phyloP scores from a whole-genome alignment of 805 yeast species.

The Wickerhamomyces rabaulensis region DNA sequence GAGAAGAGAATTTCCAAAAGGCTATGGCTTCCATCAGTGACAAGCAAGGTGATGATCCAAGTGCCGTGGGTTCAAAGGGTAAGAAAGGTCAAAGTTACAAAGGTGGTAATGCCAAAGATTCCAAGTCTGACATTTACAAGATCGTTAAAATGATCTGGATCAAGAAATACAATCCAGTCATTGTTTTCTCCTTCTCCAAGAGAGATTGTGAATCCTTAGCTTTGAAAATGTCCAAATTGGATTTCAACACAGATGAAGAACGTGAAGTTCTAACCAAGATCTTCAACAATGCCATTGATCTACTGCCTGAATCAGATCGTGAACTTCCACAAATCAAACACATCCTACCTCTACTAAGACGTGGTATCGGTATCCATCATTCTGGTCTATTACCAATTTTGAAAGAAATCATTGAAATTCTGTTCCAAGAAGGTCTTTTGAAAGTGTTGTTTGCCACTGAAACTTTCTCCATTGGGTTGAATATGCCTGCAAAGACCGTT shows the following conservation, averaged over 20 bases:
- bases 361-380: conserved; percentile 99
- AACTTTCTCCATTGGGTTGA: conserved; percentile 95
- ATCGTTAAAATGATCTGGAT: conserved; percentile 98
- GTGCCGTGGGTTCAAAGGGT: conserved; percentile 51
- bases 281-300: conserved; percentile 81
- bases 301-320: conserved; percentile 85
- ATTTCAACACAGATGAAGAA: conserved; percentile 91
- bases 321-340: conserved; percentile 93
- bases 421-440: conserved; percentile 93
- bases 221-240: conserved; percentile 90
- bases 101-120: conserved; percentile 66
- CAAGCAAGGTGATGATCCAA: conserved; percentile 79
- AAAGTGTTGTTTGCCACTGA: conserved; percentile 97
- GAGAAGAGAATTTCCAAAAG: conserved; percentile 97
- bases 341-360: conserved; percentile 77
- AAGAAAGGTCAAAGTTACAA: conserved; percentile 78
- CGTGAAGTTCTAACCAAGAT: conserved; percentile 86
- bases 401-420: conserved; percentile 91
- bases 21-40: conserved; percentile 94
- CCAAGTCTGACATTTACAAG: conserved; percentile 82
- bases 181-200: conserved; percentile 96
- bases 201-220: conserved; percentile 96
- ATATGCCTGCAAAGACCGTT: conserved; percentile 99
- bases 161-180: conserved; percentile 94
- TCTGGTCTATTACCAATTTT: conserved; percentile 91